phyloP scores from a whole-genome alignment of 208 protist genomes.

The Angomonas ambiguus region DNA sequence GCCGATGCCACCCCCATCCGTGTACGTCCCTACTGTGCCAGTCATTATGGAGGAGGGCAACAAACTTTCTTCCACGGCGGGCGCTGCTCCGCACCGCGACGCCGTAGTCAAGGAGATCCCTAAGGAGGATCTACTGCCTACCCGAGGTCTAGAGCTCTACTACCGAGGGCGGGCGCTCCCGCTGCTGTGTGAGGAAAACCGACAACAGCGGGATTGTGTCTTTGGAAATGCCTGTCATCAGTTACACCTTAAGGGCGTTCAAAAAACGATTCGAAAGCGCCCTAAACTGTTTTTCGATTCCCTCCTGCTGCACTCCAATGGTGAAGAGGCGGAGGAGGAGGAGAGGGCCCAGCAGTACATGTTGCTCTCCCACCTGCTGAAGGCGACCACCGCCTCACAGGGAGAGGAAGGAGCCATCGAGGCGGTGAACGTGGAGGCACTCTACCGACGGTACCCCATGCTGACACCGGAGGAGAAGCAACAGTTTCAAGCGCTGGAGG shows the following conservation, averaged over 20 bases:
- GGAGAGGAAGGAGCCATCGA: constrained; percentile 6
- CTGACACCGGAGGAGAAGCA: neutral
- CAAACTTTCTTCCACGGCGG: neutral
- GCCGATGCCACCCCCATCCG: constrained; percentile 57
- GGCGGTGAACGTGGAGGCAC: constrained; percentile 19
- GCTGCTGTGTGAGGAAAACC: constrained; percentile 68
- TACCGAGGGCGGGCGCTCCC: constrained; percentile 64
- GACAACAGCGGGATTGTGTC: constrained; percentile 54
- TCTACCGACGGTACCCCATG: neutral
- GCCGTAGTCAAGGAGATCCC: constrained; percentile 19
- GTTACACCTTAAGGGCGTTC: constrained; percentile 48
- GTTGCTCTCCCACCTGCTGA: neutral
- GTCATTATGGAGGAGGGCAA: constrained; percentile 46
- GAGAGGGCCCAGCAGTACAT: neutral
- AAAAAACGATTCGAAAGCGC: constrained; percentile 72
- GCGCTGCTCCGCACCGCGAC: neutral
- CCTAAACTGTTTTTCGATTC: constrained; percentile 24
- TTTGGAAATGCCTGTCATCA: constrained; percentile 68
- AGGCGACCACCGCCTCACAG: constrained; percentile 4
- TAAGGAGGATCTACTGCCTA: constrained; percentile 60
- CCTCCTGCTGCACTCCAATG: neutral
- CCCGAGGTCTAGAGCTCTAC: constrained; percentile 68
- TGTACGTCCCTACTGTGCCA: constrained; percentile 66
- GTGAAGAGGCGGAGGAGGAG: constrained; percentile 25
- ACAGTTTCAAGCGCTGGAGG: neutral